These are phyloP conservation scores for Solanum boliviense DNA, from an alignment of 257 asterid species.

Conservation along the genomic window DNA sequence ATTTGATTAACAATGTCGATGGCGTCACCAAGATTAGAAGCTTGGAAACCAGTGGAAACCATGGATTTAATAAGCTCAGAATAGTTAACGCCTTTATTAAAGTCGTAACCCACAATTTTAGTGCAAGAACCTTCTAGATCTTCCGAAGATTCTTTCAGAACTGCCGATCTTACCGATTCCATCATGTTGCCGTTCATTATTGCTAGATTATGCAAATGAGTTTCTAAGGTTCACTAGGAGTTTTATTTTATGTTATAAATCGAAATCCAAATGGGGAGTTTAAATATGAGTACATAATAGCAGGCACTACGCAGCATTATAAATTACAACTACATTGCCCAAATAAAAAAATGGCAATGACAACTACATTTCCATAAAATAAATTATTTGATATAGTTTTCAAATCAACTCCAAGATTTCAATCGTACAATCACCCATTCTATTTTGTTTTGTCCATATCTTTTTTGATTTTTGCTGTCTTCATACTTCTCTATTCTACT, in stretches of 20 bases:
- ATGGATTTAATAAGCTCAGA: conserved; percentile 55
- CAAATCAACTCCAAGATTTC: no score
- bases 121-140: conserved; percentile 36
- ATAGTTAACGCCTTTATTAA: conserved; percentile 64
- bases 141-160: conserved; percentile 55
- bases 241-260: no score
- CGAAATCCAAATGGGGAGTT: background rate
- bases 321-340: no score
- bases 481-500: no score
- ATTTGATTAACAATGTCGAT: conserved; percentile 66
- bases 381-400: no score
- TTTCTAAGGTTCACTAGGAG: background rate
- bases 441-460: no score
- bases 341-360: no score
- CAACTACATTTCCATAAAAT: no score
- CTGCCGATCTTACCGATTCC: conserved; percentile 43
- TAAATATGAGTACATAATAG: no score
- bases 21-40: conserved; percentile 94
- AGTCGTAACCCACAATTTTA: conserved; percentile 75
- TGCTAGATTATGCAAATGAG: background rate
- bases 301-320: no score
- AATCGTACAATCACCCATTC: no score
- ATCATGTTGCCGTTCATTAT: conserved; percentile 16
- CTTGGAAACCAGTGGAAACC: conserved; percentile 82
- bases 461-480: no score